These are phyloP conservation scores for Hydnum rufescens DNA, from an alignment of 768 basidiomycete genomes.

Conservation along the genomic window DNA sequence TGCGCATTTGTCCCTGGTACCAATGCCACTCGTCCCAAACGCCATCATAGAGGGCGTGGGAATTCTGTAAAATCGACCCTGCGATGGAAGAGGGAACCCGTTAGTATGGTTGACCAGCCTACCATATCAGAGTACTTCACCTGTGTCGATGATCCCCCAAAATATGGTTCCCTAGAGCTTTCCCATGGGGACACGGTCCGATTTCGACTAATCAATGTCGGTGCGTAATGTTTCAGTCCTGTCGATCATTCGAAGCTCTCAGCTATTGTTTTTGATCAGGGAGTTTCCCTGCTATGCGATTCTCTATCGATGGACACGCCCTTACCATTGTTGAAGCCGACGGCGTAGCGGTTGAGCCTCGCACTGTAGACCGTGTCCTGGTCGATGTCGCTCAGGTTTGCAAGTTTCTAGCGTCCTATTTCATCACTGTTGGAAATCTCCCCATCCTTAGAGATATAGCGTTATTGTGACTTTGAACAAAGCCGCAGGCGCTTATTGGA, in stretches of 20 bases:
- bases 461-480: not conserved
- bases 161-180: not conserved
- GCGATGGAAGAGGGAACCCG: not conserved
- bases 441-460: not conserved
- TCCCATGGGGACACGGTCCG: slow-evolving; percentile 6
- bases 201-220: slow-evolving; percentile 8
- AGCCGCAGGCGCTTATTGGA: not conserved
- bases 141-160: not conserved
- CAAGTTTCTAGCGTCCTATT: not conserved
- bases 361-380: slow-evolving; percentile 3
- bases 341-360: slow-evolving; percentile 9
- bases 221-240: not conserved
- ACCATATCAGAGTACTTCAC: not conserved
- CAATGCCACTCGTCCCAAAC: slow-evolving; percentile 1
- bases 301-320: slow-evolving; percentile 10
- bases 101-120: not conserved
- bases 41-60: not conserved
- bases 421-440: not conserved
- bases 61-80: not conserved
- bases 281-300: slow-evolving; percentile 6
- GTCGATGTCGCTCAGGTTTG: slow-evolving; percentile 10
- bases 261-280: slow-evolving; percentile 1
- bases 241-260: not conserved
- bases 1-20: slow-evolving; percentile 1
- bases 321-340: slow-evolving; percentile 11